These are phyloP conservation scores for Phytophthora pseudosyringae DNA, from an alignment of 352 stramenopile species.

Conservation along the genomic window DNA sequence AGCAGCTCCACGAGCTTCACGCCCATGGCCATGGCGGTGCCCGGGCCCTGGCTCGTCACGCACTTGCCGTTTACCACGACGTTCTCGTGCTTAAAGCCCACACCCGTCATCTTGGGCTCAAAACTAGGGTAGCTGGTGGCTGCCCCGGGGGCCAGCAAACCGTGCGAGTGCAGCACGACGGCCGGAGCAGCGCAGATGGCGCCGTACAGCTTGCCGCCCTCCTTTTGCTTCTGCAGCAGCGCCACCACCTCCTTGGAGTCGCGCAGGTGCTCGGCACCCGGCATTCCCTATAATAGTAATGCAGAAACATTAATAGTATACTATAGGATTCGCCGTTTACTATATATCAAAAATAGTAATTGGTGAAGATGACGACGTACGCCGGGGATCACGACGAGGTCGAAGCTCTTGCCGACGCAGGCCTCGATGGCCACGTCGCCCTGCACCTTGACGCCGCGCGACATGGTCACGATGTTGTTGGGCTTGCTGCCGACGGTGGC, in stretches of 20 bases:
- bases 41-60: constrained; percentile 79
- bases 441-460: constrained; percentile 72
- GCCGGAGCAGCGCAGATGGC: constrained; percentile 81
- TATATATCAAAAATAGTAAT: constrained; percentile 1
- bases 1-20: constrained; percentile 85
- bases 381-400: constrained; percentile 73
- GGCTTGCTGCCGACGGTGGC: constrained; percentile 63
- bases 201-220: constrained; percentile 67
- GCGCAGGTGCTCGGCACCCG: constrained; percentile 71
- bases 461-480: constrained; percentile 79
- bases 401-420: constrained; percentile 61
- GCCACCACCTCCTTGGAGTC: constrained; percentile 64
- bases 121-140: constrained; percentile 78
- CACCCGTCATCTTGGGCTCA: constrained; percentile 62
- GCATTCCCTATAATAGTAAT: constrained; percentile 52
- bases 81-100: constrained; percentile 53
- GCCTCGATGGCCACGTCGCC: constrained; percentile 70
- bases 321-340: constrained; percentile 3
- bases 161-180: constrained; percentile 72
- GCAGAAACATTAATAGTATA: constrained; percentile 4
- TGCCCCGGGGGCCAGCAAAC: constrained; percentile 49
- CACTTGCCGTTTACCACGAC: constrained; percentile 81
- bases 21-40: constrained; percentile 83
- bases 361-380: constrained; percentile 31
- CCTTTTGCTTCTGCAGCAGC: constrained; percentile 71